Conservation (phyloP, 2,329 filamentous ascomycete genomes). For the Botryotinia convoluta region DNA sequence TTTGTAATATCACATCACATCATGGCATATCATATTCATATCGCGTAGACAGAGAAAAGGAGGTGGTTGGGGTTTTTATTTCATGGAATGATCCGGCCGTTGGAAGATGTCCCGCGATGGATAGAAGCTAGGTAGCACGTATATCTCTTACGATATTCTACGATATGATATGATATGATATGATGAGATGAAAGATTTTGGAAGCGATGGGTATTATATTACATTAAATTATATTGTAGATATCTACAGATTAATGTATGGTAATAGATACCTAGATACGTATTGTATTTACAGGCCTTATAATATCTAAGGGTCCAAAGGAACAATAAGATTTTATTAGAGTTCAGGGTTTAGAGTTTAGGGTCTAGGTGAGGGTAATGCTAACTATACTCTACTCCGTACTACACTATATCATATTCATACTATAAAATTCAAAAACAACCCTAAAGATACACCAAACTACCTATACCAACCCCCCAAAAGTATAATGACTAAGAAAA, state of each 20-base stretch:
- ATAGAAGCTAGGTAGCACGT: background rate
- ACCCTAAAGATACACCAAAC: too few relatives aligned
- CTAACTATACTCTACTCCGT: too few relatives aligned
- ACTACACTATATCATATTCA: too few relatives aligned
- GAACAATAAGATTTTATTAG: background rate
- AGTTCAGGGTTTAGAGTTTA: background rate
- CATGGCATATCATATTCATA: background rate
- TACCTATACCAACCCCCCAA: too few relatives aligned
- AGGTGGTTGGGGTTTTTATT: background rate
- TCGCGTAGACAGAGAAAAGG: background rate
- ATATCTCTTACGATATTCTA: background rate
- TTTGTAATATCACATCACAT: background rate
- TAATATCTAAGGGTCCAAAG: background rate
- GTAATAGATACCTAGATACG: background rate
- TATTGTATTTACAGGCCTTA: background rate
- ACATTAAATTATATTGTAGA: background rate
- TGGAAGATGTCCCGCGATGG: background rate
- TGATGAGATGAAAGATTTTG: background rate
- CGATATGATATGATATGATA: background rate
- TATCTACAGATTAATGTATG: background rate
- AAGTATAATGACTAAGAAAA: background rate
- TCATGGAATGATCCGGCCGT: background rate
- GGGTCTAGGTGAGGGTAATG: background rate
- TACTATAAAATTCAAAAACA: too few relatives aligned
- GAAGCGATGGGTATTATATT: background rate